These are phyloP conservation scores for Alternaria sp. DNA, from an alignment of 2,329 filamentous ascomycete species.

Conservation along the genomic window DNA sequence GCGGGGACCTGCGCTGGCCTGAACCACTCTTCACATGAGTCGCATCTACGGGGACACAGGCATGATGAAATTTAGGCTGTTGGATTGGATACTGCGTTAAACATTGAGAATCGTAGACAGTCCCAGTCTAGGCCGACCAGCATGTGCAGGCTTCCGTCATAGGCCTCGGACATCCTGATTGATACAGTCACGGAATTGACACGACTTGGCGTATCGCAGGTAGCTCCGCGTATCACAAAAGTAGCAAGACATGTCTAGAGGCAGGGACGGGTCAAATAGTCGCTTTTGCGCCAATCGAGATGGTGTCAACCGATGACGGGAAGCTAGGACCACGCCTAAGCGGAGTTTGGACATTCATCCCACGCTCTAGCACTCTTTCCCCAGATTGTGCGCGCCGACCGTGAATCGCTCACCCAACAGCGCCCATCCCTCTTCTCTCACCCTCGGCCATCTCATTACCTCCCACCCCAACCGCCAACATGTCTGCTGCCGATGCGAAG, in stretches of 20 bases:
- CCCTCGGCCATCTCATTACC: constrained; percentile 9
- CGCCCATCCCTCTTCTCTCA: constrained; percentile 20
- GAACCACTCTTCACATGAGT: neutral
- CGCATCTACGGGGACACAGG: neutral
- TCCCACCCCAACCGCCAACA: constrained; percentile 34
- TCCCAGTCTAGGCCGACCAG: neutral
- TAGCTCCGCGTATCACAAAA: neutral
- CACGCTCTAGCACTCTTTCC: constrained; percentile 34
- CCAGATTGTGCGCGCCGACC: constrained; percentile 33
- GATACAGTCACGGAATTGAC: constrained; percentile 5
- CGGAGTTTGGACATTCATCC: constrained; percentile 27
- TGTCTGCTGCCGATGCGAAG: constrained; percentile 62
- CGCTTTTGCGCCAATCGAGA: constrained; percentile 16
- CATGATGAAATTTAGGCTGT: neutral
- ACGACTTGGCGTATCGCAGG: constrained; percentile 1
- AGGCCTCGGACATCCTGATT: neutral
- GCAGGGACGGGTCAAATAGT: constrained; percentile 4
- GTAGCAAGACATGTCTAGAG: neutral
- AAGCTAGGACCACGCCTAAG: constrained; percentile 26
- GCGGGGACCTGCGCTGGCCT: constrained; percentile 4
- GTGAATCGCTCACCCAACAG: constrained; percentile 15
- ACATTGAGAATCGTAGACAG: neutral
- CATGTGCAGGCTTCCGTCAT: neutral
- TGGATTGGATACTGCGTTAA: too few relatives aligned
- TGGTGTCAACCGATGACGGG: constrained; percentile 23